Evolutionary conservation across 768 basidiomycete species (phyloP), one percentile per base, ranked within the genome.

Genomic region (Rhodotorula toruloides): DNA sequence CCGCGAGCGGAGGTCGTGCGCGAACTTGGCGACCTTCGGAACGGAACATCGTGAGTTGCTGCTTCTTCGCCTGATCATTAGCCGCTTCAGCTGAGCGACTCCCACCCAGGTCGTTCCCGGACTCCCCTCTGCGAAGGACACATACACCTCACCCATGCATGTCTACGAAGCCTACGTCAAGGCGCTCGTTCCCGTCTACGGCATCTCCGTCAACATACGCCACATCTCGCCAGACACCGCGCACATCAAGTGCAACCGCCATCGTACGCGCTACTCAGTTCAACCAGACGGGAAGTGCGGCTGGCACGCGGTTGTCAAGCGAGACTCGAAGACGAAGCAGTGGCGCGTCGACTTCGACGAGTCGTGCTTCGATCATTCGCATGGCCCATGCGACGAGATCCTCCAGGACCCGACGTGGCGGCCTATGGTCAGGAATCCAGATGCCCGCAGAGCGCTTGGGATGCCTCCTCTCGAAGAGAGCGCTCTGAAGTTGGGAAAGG

Each of bases 161-260:
- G 25, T 21, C 10, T 54, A 39, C 53, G 3, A n/a, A 4, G n/a
- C n/a, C n/a, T n/a, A n/a, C n/a, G n/a, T n/a, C n/a, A n/a, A n/a
- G n/a, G n/a, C n/a, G n/a, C n/a, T n/a, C n/a, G 53, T 54, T 12
- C 53, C 53, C 25, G 53, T 54, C n/a, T 54, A 39, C n/a, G n/a
- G n/a, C n/a, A n/a, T n/a, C n/a, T n/a, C n/a, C n/a, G n/a, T n/a
- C n/a, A n/a, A n/a, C n/a, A n/a, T n/a, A n/a, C n/a, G n/a, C n/a
- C n/a, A n/a, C n/a, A n/a, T n/a, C n/a, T n/a, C n/a, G n/a, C n/a
- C n/a, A n/a, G 3, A 13, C 9, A 9, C 10, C 1, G 31, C 27
- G 10, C 4, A 6, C 3, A 11, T 49, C 31, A 13, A 9, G 16
- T 54, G 53, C 53, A 53, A 39, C 21, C 52, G 52, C 11, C 2